A percentile compares a stretch with the other conserved stretches of the same genome.
Conservation (phyloP, 2,329 filamentous ascomycete species). For the Paecilomyces variotii region DNA sequence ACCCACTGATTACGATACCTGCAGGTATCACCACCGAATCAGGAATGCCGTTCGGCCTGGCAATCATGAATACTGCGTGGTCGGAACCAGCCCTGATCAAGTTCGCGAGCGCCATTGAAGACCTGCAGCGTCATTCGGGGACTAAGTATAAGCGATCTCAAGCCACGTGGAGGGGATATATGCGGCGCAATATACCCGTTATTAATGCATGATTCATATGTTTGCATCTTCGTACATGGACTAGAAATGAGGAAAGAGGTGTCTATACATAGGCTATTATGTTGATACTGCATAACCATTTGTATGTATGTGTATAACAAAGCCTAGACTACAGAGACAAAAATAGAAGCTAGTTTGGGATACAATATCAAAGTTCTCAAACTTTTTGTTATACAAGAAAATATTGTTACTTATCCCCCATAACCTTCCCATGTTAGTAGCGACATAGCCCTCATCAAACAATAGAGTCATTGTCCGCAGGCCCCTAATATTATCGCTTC, state of each 20-base stretch:
- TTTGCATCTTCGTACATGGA: neutral
- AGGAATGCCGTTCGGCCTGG: constrained; percentile 56
- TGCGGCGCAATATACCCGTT: constrained; percentile 29
- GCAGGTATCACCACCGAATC: constrained; percentile 47
- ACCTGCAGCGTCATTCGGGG: constrained; percentile 41
- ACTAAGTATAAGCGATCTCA: constrained; percentile 41
- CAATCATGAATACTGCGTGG: constrained; percentile 55
- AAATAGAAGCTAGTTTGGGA: too few relatives aligned
- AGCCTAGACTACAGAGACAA: too few relatives aligned
- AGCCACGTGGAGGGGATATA: constrained; percentile 48
- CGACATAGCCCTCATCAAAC: too few relatives aligned
- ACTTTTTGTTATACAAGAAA: too few relatives aligned
- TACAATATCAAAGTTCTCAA: too few relatives aligned
- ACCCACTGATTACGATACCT: constrained; percentile 64
- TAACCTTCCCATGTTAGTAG: too few relatives aligned
- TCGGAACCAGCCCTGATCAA: constrained; percentile 50
- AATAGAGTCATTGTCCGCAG: too few relatives aligned
- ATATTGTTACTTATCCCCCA: too few relatives aligned
- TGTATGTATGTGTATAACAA: too few relatives aligned
- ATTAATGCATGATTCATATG: constrained; percentile 11
- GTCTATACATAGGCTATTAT: too few relatives aligned
- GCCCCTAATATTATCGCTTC: too few relatives aligned
- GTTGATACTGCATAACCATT: too few relatives aligned
- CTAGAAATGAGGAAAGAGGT: neutral
- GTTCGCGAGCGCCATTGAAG: constrained; percentile 57